phyloP scores from a whole-genome alignment of 2,329 filamentous ascomycete genomes.

The Cryoendolithus antarcticus region DNA sequence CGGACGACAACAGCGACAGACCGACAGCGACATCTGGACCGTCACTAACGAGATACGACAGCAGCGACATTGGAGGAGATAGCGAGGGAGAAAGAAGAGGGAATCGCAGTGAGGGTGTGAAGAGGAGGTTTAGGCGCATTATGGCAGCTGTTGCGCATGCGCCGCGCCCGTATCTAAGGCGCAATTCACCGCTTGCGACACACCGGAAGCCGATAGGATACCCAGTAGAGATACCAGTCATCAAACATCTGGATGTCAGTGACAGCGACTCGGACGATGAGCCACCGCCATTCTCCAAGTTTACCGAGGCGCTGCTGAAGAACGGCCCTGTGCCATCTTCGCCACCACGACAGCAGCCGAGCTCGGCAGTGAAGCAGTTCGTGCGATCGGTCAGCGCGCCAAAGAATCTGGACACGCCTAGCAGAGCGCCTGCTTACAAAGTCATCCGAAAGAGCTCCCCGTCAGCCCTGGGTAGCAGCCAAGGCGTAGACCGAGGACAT shows the following conservation, averaged over 20 bases:
- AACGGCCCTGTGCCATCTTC: slow-evolving; percentile 47
- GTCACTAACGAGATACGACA: slow-evolving; percentile 2
- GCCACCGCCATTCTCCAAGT: slow-evolving; percentile 76
- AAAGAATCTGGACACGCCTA: slow-evolving; percentile 23
- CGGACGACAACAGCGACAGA: slow-evolving; percentile 4
- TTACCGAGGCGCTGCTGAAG: slow-evolving; percentile 73
- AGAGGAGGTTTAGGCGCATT: slow-evolving; percentile 15
- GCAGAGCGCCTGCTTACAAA: slow-evolving; percentile 22
- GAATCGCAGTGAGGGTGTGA: slow-evolving; percentile 10
- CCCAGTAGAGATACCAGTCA: slow-evolving; percentile 31
- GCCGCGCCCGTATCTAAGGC: slow-evolving; percentile 22
- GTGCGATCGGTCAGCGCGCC: slow-evolving; percentile 16
- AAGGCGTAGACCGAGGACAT: slow-evolving; percentile 11
- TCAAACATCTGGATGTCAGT: slow-evolving; percentile 44
- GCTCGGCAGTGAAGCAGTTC: slow-evolving; percentile 17
- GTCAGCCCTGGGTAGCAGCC: slow-evolving; percentile 10
- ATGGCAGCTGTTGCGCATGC: slow-evolving; percentile 24
- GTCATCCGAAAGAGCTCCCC: slow-evolving; percentile 25
- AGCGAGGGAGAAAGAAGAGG: slow-evolving; percentile 1
- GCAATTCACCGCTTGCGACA: slow-evolving; percentile 35
- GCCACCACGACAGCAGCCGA: slow-evolving; percentile 35
- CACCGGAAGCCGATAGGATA: slow-evolving; percentile 34
- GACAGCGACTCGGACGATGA: slow-evolving; percentile 87
- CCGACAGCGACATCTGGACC: slow-evolving; percentile 2
- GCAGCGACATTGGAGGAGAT: slow-evolving; percentile 5